Evolutionary conservation across 169 alveolate genomes (phyloP), one percentile per base, ranked within the genome.

Genomic region (Blepharisma undulans): DNA sequence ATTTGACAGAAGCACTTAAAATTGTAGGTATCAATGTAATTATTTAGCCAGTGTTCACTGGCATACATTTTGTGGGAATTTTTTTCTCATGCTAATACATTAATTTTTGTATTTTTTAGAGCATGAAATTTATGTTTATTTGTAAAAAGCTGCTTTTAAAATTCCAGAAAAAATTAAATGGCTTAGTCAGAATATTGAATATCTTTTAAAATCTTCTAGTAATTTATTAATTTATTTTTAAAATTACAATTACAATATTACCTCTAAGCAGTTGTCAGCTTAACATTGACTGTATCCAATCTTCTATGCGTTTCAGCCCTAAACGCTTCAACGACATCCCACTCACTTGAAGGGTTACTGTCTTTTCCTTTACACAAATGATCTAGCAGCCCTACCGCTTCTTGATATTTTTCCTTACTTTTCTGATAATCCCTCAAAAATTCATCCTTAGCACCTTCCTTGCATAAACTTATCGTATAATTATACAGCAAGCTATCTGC

Each of bases 361-460:
- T 32, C 34, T 21, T 25, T 25, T 21, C 60, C 27, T 14, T 48
- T 22, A 60, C 27, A 25, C 77, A 84, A 10, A 25, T 25, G 60
- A 5, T 86, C 66, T 12, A 86, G 71, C 29, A 86, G 48, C 1
- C 25, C 3, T 66, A 66, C n/a, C n/a, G 91, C 91, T 27, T 86
- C 82, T 5, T 61, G 74, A 8, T 86, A 86, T 36, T 66, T 71
- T 22, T 86, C 91, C 14, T 66, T 27, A 32, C 91, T 66, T 29
- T 29, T 27, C 81, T 86, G 22, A 72, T 86, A 72, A 27, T 60
- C 27, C 25, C 61, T n/a, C 6, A 86, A 32, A 84, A 25, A 86
- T 33, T 86, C 91, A 19, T 71, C 60, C 25, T 61, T 27, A 21
- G 91, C 80, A 21, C 72, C 91, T 3, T 86, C 30, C 22, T 72